Percentiles rank a stretch among this genome's conserved stretches.
These are phyloP conservation scores for Salvia splendens DNA, from an alignment of 257 asterid genomes.

Conservation along the genomic window DNA sequence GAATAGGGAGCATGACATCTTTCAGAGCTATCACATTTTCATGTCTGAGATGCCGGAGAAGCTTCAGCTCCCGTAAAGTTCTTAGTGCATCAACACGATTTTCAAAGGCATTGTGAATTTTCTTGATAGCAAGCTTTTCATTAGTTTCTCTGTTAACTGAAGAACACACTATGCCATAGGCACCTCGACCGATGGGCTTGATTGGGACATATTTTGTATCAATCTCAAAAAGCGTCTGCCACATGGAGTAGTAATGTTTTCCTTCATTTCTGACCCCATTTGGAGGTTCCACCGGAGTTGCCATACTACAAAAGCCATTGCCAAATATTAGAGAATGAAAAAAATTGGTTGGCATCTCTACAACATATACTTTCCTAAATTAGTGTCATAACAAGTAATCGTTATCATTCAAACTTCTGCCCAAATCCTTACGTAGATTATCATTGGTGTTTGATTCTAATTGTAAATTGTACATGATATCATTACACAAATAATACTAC, in stretches of 20 bases:
- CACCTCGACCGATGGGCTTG: constrained; percentile 71
- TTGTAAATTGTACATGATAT: constrained; percentile 1
- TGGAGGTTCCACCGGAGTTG: constrained; percentile 62
- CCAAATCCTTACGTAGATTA: neutral
- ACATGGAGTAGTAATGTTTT: constrained; percentile 65
- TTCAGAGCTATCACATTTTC: constrained; percentile 63
- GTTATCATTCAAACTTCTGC: constrained; percentile 12
- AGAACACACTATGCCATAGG: constrained; percentile 66
- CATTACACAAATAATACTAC: neutral
- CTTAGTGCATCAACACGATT: constrained; percentile 57
- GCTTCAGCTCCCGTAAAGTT: constrained; percentile 64
- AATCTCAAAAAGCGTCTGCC: constrained; percentile 63
- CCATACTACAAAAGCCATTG: constrained; percentile 41
- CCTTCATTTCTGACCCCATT: constrained; percentile 49
- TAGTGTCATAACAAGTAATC: constrained; percentile 17
- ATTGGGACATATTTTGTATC: constrained; percentile 64
- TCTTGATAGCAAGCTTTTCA: constrained; percentile 66
- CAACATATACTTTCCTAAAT: constrained; percentile 14
- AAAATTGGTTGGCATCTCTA: neutral
- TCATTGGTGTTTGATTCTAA: neutral
- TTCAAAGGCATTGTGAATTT: constrained; percentile 58
- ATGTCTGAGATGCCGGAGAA: constrained; percentile 59
- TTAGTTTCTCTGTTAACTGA: constrained; percentile 56
- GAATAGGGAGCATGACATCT: constrained; percentile 64
- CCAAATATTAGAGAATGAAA: constrained; percentile 10